Conservation (phyloP, 2,329 filamentous ascomycete genomes). For the Coniochaeta prunicola region DNA sequence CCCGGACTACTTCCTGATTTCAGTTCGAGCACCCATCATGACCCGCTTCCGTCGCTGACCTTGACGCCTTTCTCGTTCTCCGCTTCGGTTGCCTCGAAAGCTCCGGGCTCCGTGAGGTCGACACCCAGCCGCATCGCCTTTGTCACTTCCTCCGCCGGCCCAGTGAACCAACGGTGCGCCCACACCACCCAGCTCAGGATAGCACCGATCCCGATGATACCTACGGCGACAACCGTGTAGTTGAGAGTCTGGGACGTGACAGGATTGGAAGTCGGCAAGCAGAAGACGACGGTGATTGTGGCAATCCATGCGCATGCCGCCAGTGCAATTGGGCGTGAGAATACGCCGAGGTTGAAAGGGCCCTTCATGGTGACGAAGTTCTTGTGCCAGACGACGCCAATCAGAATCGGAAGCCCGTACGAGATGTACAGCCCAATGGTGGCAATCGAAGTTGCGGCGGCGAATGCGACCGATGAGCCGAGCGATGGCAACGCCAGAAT, state of each 20-base stretch:
- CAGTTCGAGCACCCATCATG: not conserved
- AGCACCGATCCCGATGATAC: constrained; percentile 42
- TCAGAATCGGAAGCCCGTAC: constrained; percentile 49
- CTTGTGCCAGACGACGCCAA: constrained; percentile 42
- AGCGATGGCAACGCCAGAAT: constrained; percentile 48
- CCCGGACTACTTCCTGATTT: not conserved
- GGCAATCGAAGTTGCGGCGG: constrained; percentile 51
- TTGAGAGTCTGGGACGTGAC: constrained; percentile 50
- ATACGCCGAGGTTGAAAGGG: constrained; percentile 42
- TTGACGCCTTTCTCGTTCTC: not conserved
- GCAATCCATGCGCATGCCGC: constrained; percentile 43
- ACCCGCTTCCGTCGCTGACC: not conserved
- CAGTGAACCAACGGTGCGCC: constrained; percentile 48
- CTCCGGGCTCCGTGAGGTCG: constrained; percentile 37
- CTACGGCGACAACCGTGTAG: constrained; percentile 52
- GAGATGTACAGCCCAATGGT: constrained; percentile 52
- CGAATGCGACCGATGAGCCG: constrained; percentile 46
- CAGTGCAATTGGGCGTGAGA: constrained; percentile 38
- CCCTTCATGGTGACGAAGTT: constrained; percentile 44
- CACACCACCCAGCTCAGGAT: constrained; percentile 42
- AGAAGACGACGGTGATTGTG: constrained; percentile 51
- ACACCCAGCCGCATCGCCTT: constrained; percentile 40
- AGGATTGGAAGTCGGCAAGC: constrained; percentile 47
- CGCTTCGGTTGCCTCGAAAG: constrained; percentile 21
- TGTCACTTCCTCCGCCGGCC: constrained; percentile 45